Conservation (phyloP, 345 rosid species). For the Dipteronia sinensis region DNA sequence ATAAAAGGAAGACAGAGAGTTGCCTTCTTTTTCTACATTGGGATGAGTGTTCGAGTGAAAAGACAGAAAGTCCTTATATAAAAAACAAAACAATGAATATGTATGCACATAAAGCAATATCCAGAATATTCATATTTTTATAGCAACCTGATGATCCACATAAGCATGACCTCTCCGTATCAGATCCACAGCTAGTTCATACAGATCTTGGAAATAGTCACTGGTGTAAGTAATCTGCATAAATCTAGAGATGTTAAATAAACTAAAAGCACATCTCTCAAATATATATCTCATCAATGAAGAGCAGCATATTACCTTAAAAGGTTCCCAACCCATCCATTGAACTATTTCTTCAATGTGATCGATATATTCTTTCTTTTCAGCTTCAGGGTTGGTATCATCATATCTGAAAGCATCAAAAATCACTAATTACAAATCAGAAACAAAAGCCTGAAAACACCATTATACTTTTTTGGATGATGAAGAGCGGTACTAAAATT, state of each 20-base stretch:
- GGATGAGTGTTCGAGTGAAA: neutral
- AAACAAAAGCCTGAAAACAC: neutral
- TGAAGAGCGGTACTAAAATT: neutral
- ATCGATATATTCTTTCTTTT: constrained; percentile 92
- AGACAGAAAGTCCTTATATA: neutral
- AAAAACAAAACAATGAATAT: neutral
- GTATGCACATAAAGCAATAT: neutral
- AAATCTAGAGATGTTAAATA: constrained; percentile 23
- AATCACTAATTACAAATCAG: constrained; percentile 22
- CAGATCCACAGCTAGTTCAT: constrained; percentile 92
- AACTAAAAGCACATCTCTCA: neutral
- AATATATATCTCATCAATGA: neutral
- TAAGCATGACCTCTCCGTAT: constrained; percentile 90
- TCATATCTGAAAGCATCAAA: constrained; percentile 58
- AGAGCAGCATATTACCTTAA: constrained; percentile 53
- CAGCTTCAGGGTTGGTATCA: constrained; percentile 99
- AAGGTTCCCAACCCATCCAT: constrained; percentile 99
- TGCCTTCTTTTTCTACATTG: neutral
- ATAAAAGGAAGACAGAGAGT: neutral
- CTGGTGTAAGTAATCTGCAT: constrained; percentile 94
- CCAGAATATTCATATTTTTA: neutral
- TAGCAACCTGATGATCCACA: constrained; percentile 93
- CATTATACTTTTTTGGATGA: neutral
- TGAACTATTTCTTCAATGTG: constrained; percentile 92
- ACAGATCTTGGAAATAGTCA: constrained; percentile 92